Evolutionary conservation across 2,329 filamentous ascomycete species (phyloP).

Genomic region (Sclerotinia trifoliorum): DNA sequence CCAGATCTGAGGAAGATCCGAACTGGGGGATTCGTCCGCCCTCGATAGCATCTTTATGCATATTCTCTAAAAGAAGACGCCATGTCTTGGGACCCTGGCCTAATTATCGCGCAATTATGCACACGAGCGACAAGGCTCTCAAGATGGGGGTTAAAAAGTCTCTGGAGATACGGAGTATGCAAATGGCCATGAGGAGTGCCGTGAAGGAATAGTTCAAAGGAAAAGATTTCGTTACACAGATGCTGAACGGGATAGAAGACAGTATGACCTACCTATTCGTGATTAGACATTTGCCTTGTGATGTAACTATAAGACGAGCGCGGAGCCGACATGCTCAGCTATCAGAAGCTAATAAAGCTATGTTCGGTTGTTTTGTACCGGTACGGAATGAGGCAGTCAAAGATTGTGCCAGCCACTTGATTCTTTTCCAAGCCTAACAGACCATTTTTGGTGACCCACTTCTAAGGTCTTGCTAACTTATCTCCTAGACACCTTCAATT

Average conservation of each 20-base stretch:
- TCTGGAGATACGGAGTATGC: slow-evolving; percentile 15
- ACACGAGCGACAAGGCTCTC: background rate
- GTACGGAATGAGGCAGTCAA: background rate
- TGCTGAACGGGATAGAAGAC: background rate
- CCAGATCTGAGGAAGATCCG: background rate
- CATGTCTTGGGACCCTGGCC: background rate
- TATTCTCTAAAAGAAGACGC: background rate
- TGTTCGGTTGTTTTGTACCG: background rate
- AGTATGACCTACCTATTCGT: background rate
- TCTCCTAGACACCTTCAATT: background rate
- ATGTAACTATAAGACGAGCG: background rate
- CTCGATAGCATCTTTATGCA: background rate
- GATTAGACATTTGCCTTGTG: background rate
- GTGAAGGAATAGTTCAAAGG: background rate
- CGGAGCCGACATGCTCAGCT: background rate
- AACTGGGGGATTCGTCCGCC: background rate
- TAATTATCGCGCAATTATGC: background rate
- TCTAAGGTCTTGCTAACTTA: background rate
- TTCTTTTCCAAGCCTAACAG: background rate
- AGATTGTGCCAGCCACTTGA: background rate
- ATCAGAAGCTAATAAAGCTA: background rate
- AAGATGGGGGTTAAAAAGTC: background rate
- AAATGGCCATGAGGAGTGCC: background rate
- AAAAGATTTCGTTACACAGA: background rate
- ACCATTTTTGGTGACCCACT: background rate